Evolutionary conservation across 208 protist species (phyloP).

Genomic region (Trypanosoma mega): DNA sequence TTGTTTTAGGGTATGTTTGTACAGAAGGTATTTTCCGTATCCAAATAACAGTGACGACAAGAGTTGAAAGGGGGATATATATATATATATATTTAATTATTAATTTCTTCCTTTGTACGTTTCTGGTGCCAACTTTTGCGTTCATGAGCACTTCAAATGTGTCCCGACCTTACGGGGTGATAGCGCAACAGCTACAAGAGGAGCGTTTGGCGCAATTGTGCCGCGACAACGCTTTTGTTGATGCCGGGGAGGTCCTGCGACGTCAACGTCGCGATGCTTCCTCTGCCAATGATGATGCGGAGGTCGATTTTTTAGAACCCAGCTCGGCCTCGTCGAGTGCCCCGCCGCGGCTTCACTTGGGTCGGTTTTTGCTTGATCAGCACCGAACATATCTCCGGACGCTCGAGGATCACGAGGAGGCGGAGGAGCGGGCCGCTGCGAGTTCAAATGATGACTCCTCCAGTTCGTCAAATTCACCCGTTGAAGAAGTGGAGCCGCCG

Average conservation of each 20-base stretch:
- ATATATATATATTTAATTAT: not conserved
- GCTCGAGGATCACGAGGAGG: constrained; percentile 18
- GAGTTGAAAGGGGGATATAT: too few relatives aligned
- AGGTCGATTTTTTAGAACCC: constrained; percentile 18
- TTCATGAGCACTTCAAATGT: not conserved
- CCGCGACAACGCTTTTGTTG: constrained; percentile 77
- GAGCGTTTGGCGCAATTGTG: constrained; percentile 46
- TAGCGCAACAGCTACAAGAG: constrained; percentile 23
- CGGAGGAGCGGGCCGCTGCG: not conserved
- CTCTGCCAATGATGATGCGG: not conserved
- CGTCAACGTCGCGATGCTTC: constrained; percentile 21
- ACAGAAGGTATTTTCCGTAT: too few relatives aligned
- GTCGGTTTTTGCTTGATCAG: constrained; percentile 28
- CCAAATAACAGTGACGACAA: too few relatives aligned
- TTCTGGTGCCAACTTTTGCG: not conserved
- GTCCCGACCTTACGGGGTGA: not conserved
- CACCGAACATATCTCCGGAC: constrained; percentile 27
- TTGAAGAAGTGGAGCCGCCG: not conserved
- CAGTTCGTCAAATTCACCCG: not conserved
- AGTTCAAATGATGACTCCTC: not conserved
- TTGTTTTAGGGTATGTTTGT: too few relatives aligned
- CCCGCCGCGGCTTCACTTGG: constrained; percentile 22
- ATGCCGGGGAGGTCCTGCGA: constrained; percentile 45
- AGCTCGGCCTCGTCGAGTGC: not conserved
- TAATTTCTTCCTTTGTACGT: not conserved